Percentiles rank a stretch among this genome's conserved stretches.
These are phyloP conservation scores for Nigrospora sphaerica DNA, from an alignment of 2,329 filamentous ascomycete genomes.

Conservation along the genomic window DNA sequence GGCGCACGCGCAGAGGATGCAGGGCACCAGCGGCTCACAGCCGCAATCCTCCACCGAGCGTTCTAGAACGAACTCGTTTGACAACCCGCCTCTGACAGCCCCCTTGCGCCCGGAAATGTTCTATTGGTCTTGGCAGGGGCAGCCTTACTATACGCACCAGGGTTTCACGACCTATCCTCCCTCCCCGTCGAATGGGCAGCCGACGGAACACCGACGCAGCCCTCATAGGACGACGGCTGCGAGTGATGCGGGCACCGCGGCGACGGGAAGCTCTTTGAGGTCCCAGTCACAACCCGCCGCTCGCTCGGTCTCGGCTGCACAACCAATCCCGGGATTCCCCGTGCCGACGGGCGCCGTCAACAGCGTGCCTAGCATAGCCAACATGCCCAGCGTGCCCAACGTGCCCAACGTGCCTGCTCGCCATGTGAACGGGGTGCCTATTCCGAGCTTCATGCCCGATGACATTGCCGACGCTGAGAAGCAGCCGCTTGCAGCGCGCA, in stretches of 20 bases:
- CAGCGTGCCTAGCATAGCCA: slow-evolving; percentile 20
- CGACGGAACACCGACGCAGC: slow-evolving; percentile 49
- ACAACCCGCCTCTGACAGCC: slow-evolving; percentile 52
- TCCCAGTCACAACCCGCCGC: slow-evolving; percentile 63
- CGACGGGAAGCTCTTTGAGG: slow-evolving; percentile 48
- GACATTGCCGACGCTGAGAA: slow-evolving; percentile 40
- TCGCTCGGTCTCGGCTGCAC: slow-evolving; percentile 29
- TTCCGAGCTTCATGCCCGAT: slow-evolving; percentile 51
- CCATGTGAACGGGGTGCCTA: slow-evolving; percentile 40
- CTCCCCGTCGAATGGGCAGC: slow-evolving; percentile 39
- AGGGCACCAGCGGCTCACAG: slow-evolving; percentile 20
- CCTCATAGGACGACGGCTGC: slow-evolving; percentile 46
- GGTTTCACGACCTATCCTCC: slow-evolving; percentile 49
- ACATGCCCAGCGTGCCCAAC: too few species aligned
- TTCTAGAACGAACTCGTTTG: slow-evolving; percentile 56
- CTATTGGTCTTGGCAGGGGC: slow-evolving; percentile 34
- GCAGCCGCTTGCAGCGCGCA: slow-evolving; percentile 31
- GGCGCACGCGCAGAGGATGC: slow-evolving; percentile 36
- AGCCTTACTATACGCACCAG: slow-evolving; percentile 38
- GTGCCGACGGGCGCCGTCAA: slow-evolving; percentile 26
- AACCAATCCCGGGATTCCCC: slow-evolving; percentile 19
- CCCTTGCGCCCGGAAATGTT: slow-evolving; percentile 52
- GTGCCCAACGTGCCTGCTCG: slow-evolving; percentile 24
- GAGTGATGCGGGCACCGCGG: slow-evolving; percentile 38
- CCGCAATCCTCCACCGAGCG: slow-evolving; percentile 36